phyloP scores from a whole-genome alignment of 345 rosid genomes.

The Eutrema heterophyllum region DNA sequence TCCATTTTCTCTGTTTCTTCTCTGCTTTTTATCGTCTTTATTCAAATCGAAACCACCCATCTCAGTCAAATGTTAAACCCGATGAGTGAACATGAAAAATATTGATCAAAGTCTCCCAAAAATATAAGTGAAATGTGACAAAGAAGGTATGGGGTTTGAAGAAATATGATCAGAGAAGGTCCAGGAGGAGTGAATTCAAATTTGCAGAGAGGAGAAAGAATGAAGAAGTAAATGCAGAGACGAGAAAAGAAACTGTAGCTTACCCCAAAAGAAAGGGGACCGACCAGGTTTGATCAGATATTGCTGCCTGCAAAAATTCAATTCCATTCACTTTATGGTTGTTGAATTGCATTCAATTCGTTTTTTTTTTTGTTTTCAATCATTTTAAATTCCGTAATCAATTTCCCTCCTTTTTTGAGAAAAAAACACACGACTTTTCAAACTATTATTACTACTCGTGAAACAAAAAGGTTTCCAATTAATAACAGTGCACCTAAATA shows the following conservation, averaged over 20 bases:
- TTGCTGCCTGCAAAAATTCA: constrained; percentile 39
- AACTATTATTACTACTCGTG: not conserved
- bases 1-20: constrained; percentile 31
- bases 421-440: not conserved
- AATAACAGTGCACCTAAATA: not conserved
- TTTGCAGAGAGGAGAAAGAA: constrained; percentile 18
- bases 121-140: not conserved
- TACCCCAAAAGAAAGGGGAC: constrained; percentile 43
- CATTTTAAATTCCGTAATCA: not conserved
- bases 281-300: constrained; percentile 44
- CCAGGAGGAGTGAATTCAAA: constrained; percentile 15
- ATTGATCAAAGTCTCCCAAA: not conserved
- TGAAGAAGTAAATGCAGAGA: constrained; percentile 29
- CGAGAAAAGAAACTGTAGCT: constrained; percentile 13
- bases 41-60: constrained; percentile 42
- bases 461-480: not conserved
- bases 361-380: not conserved
- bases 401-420: not conserved
- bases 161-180: not conserved
- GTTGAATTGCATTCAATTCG: constrained; percentile 64
- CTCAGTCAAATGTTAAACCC: constrained; percentile 12
- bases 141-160: not conserved
- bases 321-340: constrained; percentile 42
- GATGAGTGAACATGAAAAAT: not conserved
- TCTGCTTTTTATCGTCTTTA: constrained; percentile 24